A percentile compares a stretch with the other conserved stretches of the same genome.
Evolutionary conservation across 331 rosid species (phyloP).

Genomic region (Spiraea crenata): DNA sequence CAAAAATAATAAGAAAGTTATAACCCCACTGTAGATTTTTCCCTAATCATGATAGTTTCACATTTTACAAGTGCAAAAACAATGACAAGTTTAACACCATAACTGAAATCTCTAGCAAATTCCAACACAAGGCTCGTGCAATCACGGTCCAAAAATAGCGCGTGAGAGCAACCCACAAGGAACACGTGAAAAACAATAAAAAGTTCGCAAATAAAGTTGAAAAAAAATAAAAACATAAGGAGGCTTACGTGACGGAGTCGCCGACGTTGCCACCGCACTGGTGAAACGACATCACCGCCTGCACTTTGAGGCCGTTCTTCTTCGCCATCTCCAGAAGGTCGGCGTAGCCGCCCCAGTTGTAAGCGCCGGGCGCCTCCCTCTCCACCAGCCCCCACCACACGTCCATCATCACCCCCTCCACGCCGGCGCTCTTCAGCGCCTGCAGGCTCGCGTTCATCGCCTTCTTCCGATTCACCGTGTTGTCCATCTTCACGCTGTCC

Average conservation of each 20-base stretch:
- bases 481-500: conserved; percentile 80
- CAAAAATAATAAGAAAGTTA: not conserved
- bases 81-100: too few species aligned
- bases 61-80: too few species aligned
- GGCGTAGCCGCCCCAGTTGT: conserved; percentile 86
- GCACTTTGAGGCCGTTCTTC: conserved; percentile 86
- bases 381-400: conserved; percentile 99
- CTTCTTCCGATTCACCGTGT: conserved; percentile 68
- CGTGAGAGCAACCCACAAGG: not conserved
- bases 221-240: not conserved
- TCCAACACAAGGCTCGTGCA: not conserved
- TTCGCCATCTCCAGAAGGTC: conserved; percentile 93
- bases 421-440: conserved; percentile 92
- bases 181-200: not conserved
- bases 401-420: conserved; percentile 92
- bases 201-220: too few species aligned
- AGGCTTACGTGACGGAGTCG: conserved; percentile 76
- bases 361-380: conserved; percentile 61
- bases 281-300: conserved; percentile 96
- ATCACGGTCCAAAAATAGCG: not conserved
- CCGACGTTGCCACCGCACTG: conserved; percentile 99
- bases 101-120: too few species aligned
- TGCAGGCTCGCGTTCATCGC: conserved; percentile 85
- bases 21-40: not conserved
- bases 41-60: too few species aligned